A percentile compares a stretch with the other conserved stretches of the same genome.
Evolutionary conservation across 352 stramenopile genomes (phyloP).

Genomic region (Peronospora destructor): DNA sequence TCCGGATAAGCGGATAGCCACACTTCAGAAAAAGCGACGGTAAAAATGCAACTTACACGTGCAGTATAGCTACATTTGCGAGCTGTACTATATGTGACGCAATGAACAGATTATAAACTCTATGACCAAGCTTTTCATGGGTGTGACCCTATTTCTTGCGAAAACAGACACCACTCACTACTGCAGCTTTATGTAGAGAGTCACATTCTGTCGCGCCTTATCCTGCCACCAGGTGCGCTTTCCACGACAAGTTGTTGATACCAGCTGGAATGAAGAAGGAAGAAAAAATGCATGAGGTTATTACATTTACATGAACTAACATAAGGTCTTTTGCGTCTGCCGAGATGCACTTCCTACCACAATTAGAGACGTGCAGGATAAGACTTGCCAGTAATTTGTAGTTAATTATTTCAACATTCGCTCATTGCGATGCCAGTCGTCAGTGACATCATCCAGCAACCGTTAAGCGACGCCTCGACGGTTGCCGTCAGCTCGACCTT

Average conservation of each 20-base stretch:
- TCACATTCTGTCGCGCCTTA: too few species aligned
- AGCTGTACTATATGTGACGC: too few species aligned
- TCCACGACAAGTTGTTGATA: constrained; percentile 15
- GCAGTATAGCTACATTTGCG: too few species aligned
- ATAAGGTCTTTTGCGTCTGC: constrained; percentile 22
- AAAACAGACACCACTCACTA: too few species aligned
- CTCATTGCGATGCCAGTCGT: constrained; percentile 19
- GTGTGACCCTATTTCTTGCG: background rate
- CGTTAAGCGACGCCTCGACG: constrained; percentile 19
- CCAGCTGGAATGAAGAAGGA: constrained; percentile 12
- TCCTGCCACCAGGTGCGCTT: too few species aligned
- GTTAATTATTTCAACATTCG: constrained; percentile 7
- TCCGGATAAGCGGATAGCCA: too few species aligned
- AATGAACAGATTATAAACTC: too few species aligned
- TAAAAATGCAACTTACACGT: too few species aligned
- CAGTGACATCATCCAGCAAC: constrained; percentile 26
- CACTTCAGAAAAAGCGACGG: too few species aligned
- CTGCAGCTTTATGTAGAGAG: background rate
- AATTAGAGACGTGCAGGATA: constrained; percentile 3
- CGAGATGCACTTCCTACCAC: constrained; percentile 13
- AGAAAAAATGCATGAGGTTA: constrained; percentile 1
- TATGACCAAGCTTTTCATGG: background rate
- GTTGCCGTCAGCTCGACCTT: constrained; percentile 18
- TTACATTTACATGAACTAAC: background rate
- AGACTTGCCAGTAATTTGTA: background rate